Evolutionary conservation across 1,284 basidiomycete species (phyloP).

Genomic region (Mycosarcoma mackinlayi): DNA sequence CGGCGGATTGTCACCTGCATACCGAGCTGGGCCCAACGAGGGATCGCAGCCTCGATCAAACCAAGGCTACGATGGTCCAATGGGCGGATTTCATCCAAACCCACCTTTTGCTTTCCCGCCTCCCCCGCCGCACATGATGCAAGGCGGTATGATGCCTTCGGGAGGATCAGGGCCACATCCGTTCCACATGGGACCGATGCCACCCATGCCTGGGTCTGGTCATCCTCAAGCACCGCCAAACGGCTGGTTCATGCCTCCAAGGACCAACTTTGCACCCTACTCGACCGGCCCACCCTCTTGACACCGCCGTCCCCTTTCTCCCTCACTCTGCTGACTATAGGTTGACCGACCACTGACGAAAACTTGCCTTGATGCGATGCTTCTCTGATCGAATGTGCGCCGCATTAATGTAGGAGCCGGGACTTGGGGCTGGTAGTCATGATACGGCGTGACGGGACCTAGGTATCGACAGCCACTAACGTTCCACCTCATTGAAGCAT

Average conservation of each 20-base stretch:
- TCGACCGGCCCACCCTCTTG: slow-evolving; percentile 37
- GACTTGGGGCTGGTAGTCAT: slow-evolving; percentile 47
- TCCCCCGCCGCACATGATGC: slow-evolving; percentile 41
- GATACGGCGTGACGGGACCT: too few species aligned
- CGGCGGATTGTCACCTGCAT: slow-evolving; percentile 19
- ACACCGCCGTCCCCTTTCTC: background rate
- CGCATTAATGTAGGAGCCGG: slow-evolving; percentile 28
- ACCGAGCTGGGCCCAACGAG: slow-evolving; percentile 10
- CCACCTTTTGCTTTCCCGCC: slow-evolving; percentile 38
- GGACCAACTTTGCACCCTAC: slow-evolving; percentile 35
- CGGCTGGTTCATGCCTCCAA: slow-evolving; percentile 29
- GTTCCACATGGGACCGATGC: slow-evolving; percentile 42
- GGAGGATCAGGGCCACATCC: slow-evolving; percentile 18
- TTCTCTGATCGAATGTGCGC: background rate
- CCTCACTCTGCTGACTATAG: background rate
- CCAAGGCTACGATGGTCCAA: slow-evolving; percentile 19
- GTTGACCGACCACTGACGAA: background rate
- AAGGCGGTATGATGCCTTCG: slow-evolving; percentile 32
- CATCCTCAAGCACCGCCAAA: slow-evolving; percentile 22
- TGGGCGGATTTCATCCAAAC: slow-evolving; percentile 23
- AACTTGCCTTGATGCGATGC: background rate
- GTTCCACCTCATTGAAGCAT: too few species aligned
- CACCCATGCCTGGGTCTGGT: slow-evolving; percentile 13
- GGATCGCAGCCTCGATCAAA: slow-evolving; percentile 16
- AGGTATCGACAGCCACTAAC: too few species aligned